Base-by-base conservation (phyloP, 2,329 filamentous ascomycete genomes). In the Phialemoniopsis sp. region DNA sequence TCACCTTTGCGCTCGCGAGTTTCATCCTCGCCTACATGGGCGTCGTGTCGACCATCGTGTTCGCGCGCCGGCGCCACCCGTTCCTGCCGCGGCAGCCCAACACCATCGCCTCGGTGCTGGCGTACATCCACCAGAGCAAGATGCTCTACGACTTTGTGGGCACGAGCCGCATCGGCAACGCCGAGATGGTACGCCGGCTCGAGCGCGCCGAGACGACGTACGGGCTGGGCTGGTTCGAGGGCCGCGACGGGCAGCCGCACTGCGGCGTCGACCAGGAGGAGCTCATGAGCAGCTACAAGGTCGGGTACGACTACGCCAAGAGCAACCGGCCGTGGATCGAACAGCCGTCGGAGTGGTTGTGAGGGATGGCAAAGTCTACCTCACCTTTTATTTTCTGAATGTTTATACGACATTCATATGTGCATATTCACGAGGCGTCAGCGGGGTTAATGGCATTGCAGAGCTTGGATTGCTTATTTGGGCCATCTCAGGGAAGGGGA, bases 231-330 rank as follows among this genome's bases (percentile, higher is more conserved):
- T 89, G 85, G 85, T 89, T 89, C 53, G 64, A 66, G 31, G 87
- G 87, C 0, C 67, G 85, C 14, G 87, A 91, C 58, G 80, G 82
- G 4, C 72, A 83, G 58, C 76, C 77, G 46, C 87, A 90, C 66
- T 84, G 85, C 54, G 87, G 86, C 12, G 77, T 91, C 41, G 87
- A 91, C 54, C 73, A 88, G 63, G 86, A 90, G 64, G 81, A 85
- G 57, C 64, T 90, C 52, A 65, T 73, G 44, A 75, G 73, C 43
- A 64, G 59, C 41, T 90, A 88, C 58, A 79, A 76, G 57, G 81
- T 85, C 56, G 82, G 83, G 5, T 58, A 72, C 32, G 68, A 73
- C 41, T 68, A 70, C 26, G 60, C 62, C 13, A 55, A 62, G 45
- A 66, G 67, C 18, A 76, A 72, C 40, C 67, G 72, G 51, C 75